These are phyloP conservation scores for Hyaloperonospora brassicae DNA, from an alignment of 352 stramenopile species.

Conservation along the genomic window DNA sequence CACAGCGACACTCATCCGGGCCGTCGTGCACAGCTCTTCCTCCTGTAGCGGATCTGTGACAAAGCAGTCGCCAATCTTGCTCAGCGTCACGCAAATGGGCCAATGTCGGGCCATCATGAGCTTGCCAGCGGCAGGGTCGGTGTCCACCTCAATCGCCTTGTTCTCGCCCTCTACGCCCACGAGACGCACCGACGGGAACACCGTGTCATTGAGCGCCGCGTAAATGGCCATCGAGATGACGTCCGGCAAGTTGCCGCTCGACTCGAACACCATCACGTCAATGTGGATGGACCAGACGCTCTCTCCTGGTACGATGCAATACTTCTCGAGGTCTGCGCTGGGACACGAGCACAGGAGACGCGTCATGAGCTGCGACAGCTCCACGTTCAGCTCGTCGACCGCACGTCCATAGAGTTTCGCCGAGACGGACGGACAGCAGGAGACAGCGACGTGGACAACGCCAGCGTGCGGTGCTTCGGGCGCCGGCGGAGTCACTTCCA, in stretches of 20 bases:
- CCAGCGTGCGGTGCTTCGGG: conserved; percentile 43
- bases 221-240: conserved; percentile 78
- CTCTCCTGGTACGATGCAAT: conserved; percentile 63
- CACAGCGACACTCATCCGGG: conserved; percentile 66
- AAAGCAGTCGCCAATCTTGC: conserved; percentile 63
- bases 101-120: conserved; percentile 48
- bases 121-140: conserved; percentile 48
- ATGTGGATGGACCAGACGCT: conserved; percentile 67
- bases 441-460: conserved; percentile 45
- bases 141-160: conserved; percentile 71
- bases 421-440: conserved; percentile 66
- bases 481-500: conserved; percentile 48
- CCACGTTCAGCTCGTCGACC: conserved; percentile 67
- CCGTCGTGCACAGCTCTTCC: conserved; percentile 69
- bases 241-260: conserved; percentile 61
- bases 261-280: conserved; percentile 77
- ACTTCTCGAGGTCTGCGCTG: conserved; percentile 41
- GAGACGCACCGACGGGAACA: conserved; percentile 63
- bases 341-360: conserved; percentile 49
- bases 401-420: conserved; percentile 61
- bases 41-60: conserved; percentile 64
- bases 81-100: conserved; percentile 69
- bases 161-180: conserved; percentile 68
- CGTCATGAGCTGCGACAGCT: conserved; percentile 74
- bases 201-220: conserved; percentile 68